phyloP scores from a whole-genome alignment of 2,329 filamentous ascomycete genomes.

The Nigrograna mackinnonii region DNA sequence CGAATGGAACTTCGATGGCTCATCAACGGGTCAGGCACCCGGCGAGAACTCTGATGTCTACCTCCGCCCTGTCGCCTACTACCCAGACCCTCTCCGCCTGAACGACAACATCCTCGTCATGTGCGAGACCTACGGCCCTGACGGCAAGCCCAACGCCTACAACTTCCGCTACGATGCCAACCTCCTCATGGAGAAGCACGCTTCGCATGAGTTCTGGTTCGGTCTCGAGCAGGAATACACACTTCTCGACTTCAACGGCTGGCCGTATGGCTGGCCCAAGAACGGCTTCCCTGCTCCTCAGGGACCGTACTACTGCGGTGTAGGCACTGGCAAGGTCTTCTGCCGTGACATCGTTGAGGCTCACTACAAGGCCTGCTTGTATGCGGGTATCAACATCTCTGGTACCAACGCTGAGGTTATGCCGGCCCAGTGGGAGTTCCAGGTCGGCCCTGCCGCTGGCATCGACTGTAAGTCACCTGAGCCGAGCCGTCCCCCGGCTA shows the following conservation, averaged over 20 bases:
- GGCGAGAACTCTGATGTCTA: slow-evolving; percentile 98
- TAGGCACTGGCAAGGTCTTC: slow-evolving; percentile 94
- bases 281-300: slow-evolving; percentile 90
- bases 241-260: slow-evolving; percentile 80
- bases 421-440: slow-evolving; percentile 98
- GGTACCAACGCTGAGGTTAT: slow-evolving; percentile 99
- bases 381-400: slow-evolving; percentile 88
- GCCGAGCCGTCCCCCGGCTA: slow-evolving; percentile 2
- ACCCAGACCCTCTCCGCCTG: slow-evolving; percentile 87
- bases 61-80: slow-evolving; percentile 87
- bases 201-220: slow-evolving; percentile 89
- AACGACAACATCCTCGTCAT: slow-evolving; percentile 93
- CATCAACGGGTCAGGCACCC: slow-evolving; percentile 87
- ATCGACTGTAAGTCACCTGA: slow-evolving; percentile 70
- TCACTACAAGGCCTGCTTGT: slow-evolving; percentile 89
- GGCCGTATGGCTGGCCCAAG: slow-evolving; percentile 90
- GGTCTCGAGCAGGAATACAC: slow-evolving; percentile 99
- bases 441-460: slow-evolving; percentile 86
- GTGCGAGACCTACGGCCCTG: slow-evolving; percentile 90
- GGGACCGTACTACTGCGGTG: slow-evolving; percentile 97
- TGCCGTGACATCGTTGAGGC: slow-evolving; percentile 97
- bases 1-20: slow-evolving; percentile 86
- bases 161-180: slow-evolving; percentile 94
- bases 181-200: slow-evolving; percentile 87
- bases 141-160: slow-evolving; percentile 96